phyloP scores from a whole-genome alignment of 352 stramenopile genomes.

The Pythium scleroteichum region DNA sequence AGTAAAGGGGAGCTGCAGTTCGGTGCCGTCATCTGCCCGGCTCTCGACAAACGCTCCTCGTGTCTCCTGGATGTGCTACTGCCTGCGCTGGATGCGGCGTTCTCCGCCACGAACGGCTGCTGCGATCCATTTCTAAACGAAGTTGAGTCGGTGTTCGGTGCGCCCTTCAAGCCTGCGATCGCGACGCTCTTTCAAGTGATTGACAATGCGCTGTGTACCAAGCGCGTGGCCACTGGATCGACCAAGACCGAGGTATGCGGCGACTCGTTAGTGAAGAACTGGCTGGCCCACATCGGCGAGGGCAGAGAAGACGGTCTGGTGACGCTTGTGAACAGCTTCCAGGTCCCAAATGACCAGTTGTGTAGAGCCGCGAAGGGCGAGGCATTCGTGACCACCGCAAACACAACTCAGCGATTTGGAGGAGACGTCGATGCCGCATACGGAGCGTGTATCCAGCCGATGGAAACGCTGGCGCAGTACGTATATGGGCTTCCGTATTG shows the following conservation, averaged over 20 bases:
- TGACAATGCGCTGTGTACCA: constrained; percentile 9
- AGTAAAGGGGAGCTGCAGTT: neutral
- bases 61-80: constrained; percentile 13
- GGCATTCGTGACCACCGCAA: constrained; percentile 14
- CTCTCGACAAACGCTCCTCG: constrained; percentile 1
- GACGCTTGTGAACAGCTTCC: constrained; percentile 8
- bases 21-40: constrained; percentile 4
- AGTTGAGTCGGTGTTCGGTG: constrained; percentile 3
- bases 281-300: neutral
- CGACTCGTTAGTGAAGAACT: constrained; percentile 13
- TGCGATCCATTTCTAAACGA: constrained; percentile 3
- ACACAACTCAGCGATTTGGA: constrained; percentile 13
- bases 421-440: neutral
- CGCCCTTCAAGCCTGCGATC: neutral
- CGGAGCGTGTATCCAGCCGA: constrained; percentile 15
- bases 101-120: constrained; percentile 2
- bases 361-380: constrained; percentile 14
- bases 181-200: neutral
- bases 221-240: neutral
- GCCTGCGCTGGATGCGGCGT: constrained; percentile 1
- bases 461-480: constrained; percentile 21
- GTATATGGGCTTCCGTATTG: constrained; percentile 12
- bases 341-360: constrained; percentile 17
- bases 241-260: neutral
- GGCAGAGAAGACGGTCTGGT: neutral